Conservation (phyloP, 2,329 filamentous ascomycete genomes). For the Penicillium olsonii region DNA sequence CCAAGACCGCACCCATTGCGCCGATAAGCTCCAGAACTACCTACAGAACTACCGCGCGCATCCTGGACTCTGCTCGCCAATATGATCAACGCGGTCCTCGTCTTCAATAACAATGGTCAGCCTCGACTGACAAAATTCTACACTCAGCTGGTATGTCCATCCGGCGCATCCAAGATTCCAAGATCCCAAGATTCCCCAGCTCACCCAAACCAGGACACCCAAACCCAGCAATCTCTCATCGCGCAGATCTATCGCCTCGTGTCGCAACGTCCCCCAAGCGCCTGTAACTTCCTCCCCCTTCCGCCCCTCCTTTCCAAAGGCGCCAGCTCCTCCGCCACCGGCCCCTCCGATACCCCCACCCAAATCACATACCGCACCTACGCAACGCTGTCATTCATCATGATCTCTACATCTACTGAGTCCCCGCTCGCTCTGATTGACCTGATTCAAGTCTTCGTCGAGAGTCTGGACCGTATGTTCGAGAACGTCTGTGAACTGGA, state of each 20-base stretch:
- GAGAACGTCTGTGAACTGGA: slow-evolving; percentile 99
- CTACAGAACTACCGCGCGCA: not conserved
- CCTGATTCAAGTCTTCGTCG: slow-evolving; percentile 96
- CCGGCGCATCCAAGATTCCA: not conserved
- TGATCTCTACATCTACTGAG: slow-evolving; percentile 95
- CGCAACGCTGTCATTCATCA: slow-evolving; percentile 96
- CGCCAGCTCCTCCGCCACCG: slow-evolving; percentile 49
- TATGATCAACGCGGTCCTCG: slow-evolving; percentile 98
- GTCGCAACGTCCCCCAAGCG: slow-evolving; percentile 83
- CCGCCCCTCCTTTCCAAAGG: slow-evolving; percentile 63
- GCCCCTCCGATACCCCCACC: slow-evolving; percentile 84
- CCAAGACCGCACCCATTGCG: slow-evolving; percentile 12
- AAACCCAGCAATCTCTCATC: slow-evolving; percentile 94
- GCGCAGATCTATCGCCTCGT: slow-evolving; percentile 97
- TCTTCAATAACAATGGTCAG: slow-evolving; percentile 98
- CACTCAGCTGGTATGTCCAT: slow-evolving; percentile 74
- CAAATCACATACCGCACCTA: slow-evolving; percentile 98
- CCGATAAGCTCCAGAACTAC: slow-evolving; percentile 10
- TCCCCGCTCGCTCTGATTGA: slow-evolving; percentile 94
- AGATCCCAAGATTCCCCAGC: slow-evolving; percentile 5
- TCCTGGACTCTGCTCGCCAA: slow-evolving; percentile 9
- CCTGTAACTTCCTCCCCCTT: slow-evolving; percentile 94
- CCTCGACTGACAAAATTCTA: slow-evolving; percentile 98
- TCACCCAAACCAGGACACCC: slow-evolving; percentile 71
- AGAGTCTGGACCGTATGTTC: slow-evolving; percentile 90